Percentiles rank a stretch among this genome's conserved stretches.
These are phyloP conservation scores for Penicillium olsonii DNA, from an alignment of 2,329 filamentous ascomycete genomes.

Conservation along the genomic window DNA sequence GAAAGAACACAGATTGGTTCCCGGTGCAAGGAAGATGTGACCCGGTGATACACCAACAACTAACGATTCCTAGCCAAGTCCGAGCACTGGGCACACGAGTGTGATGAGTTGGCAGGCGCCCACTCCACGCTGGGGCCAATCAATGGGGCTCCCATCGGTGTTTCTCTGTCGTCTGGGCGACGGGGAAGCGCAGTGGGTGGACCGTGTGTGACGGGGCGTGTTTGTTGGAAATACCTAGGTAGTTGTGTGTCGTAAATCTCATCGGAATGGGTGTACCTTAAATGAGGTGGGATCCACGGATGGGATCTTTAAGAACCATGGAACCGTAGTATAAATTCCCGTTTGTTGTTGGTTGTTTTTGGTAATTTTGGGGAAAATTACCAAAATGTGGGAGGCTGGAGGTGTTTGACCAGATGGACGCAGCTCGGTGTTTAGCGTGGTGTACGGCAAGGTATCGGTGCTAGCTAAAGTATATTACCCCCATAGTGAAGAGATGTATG, in stretches of 20 bases:
- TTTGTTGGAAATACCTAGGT: conserved; percentile 1
- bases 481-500: background rate
- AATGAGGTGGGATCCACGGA: background rate
- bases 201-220: conserved; percentile 17
- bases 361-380: background rate
- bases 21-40: background rate
- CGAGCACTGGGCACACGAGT: conserved; percentile 3
- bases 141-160: conserved; percentile 10
- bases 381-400: conserved; percentile 15
- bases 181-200: conserved; percentile 14
- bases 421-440: background rate
- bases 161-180: conserved; percentile 23
- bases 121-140: conserved; percentile 17
- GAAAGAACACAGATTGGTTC: background rate
- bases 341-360: conserved; percentile 5
- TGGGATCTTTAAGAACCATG: conserved; percentile 2
- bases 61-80: background rate
- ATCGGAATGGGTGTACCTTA: too few relatives aligned
- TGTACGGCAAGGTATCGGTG: background rate
- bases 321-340: conserved; percentile 7
- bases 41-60: background rate
- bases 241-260: background rate
- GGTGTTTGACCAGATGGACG: background rate
- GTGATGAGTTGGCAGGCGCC: conserved; percentile 25
- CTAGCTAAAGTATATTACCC: background rate